Conservation (phyloP, 2,329 filamentous ascomycete genomes). For the Phyllosticta capitalensis region DNA sequence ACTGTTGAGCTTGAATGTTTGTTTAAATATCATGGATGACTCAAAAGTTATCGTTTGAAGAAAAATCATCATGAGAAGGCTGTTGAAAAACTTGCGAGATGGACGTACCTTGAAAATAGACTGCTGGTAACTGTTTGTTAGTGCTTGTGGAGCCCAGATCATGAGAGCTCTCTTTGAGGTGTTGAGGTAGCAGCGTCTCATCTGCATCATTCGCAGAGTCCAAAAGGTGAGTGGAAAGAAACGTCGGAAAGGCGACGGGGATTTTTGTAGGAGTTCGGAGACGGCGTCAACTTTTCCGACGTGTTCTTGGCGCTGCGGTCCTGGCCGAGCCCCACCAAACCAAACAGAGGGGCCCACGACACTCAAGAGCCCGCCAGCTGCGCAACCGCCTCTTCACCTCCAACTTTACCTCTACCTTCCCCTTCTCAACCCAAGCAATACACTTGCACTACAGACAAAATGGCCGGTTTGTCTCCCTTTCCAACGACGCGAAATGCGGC, state of each 20-base stretch:
- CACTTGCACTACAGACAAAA: background rate
- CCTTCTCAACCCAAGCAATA: background rate
- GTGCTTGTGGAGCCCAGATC: background rate
- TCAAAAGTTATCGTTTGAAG: conserved; percentile 33
- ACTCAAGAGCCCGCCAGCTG: conserved; percentile 6
- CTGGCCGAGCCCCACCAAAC: conserved; percentile 7
- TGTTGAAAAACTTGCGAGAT: background rate
- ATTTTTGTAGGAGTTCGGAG: conserved; percentile 1
- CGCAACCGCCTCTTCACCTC: background rate
- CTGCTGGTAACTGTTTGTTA: background rate
- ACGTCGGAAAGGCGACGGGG: background rate
- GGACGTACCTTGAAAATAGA: conserved; percentile 15
- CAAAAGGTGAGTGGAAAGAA: background rate
- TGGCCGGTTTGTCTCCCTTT: conserved; percentile 6
- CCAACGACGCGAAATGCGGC: background rate
- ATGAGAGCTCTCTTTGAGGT: background rate
- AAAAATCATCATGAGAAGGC: conserved; percentile 15
- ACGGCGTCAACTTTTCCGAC: conserved; percentile 3
- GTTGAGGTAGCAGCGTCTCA: too few relatives aligned
- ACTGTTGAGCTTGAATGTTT: conserved; percentile 45
- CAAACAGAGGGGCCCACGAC: conserved; percentile 10
- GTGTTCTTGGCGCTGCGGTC: background rate
- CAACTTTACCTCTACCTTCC: background rate
- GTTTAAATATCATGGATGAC: conserved; percentile 25
- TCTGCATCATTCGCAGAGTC: too few relatives aligned